phyloP scores from a whole-genome alignment of 192 early-diverging fungal species.

The Phycomyces nitens region DNA sequence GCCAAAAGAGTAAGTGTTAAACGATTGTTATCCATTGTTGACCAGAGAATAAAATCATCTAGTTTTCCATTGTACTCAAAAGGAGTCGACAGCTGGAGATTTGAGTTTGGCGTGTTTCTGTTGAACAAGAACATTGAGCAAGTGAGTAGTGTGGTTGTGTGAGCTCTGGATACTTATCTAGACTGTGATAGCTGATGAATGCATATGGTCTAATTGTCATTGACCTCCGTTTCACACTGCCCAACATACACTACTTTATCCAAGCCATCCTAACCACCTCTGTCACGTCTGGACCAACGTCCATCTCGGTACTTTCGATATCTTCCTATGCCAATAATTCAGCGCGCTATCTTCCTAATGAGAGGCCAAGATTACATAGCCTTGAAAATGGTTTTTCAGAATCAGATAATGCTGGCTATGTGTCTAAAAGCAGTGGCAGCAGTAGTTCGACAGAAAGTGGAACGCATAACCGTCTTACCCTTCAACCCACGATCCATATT shows the following conservation, averaged over 20 bases:
- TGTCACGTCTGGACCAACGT: conserved; percentile 30
- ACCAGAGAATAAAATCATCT: too few species aligned
- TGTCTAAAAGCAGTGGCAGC: too few species aligned
- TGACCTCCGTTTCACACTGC: conserved; percentile 69
- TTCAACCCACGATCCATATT: conserved; percentile 8
- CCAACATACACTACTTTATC: conserved; percentile 65
- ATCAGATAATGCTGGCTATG: too few species aligned
- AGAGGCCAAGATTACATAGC: too few species aligned
- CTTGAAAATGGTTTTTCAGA: too few species aligned
- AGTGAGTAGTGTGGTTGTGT: conserved; percentile 30
- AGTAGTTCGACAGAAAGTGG: neutral
- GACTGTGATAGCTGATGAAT: conserved; percentile 58
- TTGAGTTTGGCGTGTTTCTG: conserved; percentile 82
- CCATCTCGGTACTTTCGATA: conserved; percentile 36
- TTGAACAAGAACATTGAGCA: conserved; percentile 87
- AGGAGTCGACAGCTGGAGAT: conserved; percentile 63
- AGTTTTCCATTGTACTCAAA: conserved; percentile 75
- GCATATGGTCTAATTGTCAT: conserved; percentile 57
- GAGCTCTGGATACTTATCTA: neutral
- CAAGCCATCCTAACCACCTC: conserved; percentile 46
- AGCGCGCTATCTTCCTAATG: neutral
- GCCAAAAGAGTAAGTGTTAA: conserved; percentile 35
- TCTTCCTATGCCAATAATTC: conserved; percentile 28
- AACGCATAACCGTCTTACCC: conserved; percentile 17
- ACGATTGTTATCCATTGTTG: too few species aligned